These are phyloP conservation scores for Pholiota microspora DNA, from an alignment of 768 basidiomycete genomes.

Conservation along the genomic window DNA sequence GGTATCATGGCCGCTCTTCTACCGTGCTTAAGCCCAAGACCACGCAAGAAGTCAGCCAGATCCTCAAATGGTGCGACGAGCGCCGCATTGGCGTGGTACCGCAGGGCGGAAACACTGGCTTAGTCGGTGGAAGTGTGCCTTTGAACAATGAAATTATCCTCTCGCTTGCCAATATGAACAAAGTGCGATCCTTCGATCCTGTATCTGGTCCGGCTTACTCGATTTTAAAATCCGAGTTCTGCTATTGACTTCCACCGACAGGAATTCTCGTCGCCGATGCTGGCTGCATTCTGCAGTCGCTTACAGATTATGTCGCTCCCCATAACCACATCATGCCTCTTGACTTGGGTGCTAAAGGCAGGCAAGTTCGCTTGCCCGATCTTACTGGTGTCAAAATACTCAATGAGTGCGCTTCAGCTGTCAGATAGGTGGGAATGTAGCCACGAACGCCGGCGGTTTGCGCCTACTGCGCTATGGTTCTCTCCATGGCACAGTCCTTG, in stretches of 20 bases:
- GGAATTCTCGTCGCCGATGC: slow-evolving; percentile 93
- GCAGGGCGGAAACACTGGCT: slow-evolving; percentile 97
- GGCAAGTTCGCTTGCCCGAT: slow-evolving; percentile 40
- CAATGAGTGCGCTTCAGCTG: slow-evolving; percentile 50
- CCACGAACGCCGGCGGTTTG: slow-evolving; percentile 98
- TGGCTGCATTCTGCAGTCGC: slow-evolving; percentile 87
- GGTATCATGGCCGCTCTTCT: slow-evolving; percentile 81
- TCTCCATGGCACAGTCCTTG: slow-evolving; percentile 91
- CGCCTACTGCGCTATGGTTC: slow-evolving; percentile 93
- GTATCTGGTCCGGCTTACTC: slow-evolving; percentile 60
- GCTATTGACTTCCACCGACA: slow-evolving; percentile 26
- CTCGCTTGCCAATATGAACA: slow-evolving; percentile 78
- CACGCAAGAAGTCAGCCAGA: slow-evolving; percentile 82
- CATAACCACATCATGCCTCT: slow-evolving; percentile 95
- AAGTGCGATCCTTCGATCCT: slow-evolving; percentile 79
- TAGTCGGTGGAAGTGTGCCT: slow-evolving; percentile 95
- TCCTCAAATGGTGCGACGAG: slow-evolving; percentile 84
- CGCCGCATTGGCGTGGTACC: slow-evolving; percentile 88
- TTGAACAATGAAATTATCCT: slow-evolving; percentile 85
- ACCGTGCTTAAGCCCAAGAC: slow-evolving; percentile 89
- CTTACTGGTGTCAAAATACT: slow-evolving; percentile 1
- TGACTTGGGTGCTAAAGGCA: slow-evolving; percentile 94
- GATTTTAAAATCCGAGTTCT: slow-evolving; percentile 7
- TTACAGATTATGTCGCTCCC: slow-evolving; percentile 83
- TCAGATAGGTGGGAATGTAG: slow-evolving; percentile 96